phyloP scores from a whole-genome alignment of 2,329 filamentous ascomycete genomes.

The Ophiostoma sp. region DNA sequence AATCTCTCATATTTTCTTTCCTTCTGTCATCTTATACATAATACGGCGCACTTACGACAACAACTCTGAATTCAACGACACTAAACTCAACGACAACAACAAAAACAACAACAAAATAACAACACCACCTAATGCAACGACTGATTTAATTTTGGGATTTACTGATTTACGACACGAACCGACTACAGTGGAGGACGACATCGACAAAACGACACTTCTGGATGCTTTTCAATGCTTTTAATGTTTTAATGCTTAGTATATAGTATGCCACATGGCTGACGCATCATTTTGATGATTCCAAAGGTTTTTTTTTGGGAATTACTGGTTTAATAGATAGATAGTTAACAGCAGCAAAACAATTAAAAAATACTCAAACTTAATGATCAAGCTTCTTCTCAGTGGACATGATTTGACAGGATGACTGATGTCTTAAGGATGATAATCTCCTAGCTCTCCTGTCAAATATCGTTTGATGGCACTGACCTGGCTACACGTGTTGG shows the following conservation, averaged over 20 bases:
- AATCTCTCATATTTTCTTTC: not conserved
- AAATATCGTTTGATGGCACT: no score
- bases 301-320: not conserved
- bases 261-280: not conserved
- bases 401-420: no score
- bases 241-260: not conserved
- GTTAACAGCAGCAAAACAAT: not conserved
- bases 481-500: no score
- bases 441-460: no score
- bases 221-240: not conserved
- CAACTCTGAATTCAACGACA: not conserved
- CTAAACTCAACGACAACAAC: not conserved
- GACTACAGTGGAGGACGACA: not conserved
- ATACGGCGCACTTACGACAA: conserved; percentile 7
- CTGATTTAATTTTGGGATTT: not conserved
- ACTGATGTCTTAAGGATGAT: no score
- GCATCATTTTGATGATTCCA: not conserved
- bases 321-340: conserved; percentile 2
- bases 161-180: not conserved
- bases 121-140: not conserved
- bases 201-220: no score
- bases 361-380: not conserved
- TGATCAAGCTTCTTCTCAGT: no score
- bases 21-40: not conserved
- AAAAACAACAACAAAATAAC: not conserved